Evolutionary conservation across 2,329 filamentous ascomycete species (phyloP), one percentile per base, ranked within the genome.

Genomic region (Aspergillus fumigatus): DNA sequence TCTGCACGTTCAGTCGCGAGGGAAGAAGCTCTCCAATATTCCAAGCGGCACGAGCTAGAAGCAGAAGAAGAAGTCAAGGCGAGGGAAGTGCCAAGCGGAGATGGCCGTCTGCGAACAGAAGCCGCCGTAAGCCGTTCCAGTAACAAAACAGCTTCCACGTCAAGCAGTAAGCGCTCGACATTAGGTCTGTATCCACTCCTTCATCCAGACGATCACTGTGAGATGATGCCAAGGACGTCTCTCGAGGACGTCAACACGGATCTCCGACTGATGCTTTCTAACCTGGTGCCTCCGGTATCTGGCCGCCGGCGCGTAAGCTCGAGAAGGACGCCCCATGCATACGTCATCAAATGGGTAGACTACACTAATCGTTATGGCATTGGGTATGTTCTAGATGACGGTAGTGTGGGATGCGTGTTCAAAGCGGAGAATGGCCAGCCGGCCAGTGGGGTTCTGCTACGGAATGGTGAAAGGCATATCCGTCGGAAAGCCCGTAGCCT

Each of bases 291-390:
- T n/a, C 62, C 68, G 32, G 65, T 69, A 3, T 59, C 69, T n/a
- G 62, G 60, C 35, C 69, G 71, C 27, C 67, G 73, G 38, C 66
- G 70, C n/a, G 61, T 64, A 19, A 63, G 64, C 2, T 55, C 65
- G 7, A 62, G 67, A 43, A 65, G 67, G 27, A 61, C 68, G 32
- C 72, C 71, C 2, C 77, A 79, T 53, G 67, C 77, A 2, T 77
- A 79, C 55, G 78, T 81, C 4, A 77, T 80, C 50, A 81, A 80
- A 67, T 81, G 79, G 79, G 79, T 81, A 21, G 79, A 81, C 59
- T 81, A 81, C 60, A 79, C 79, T 7, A 79, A 79, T 56, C 75
- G 78, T 49, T 80, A 80, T 57, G 79, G 79, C 10, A 79, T 81
- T 50, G 79, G 78, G 5, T 81, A 81, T 59, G 77, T 80, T 7